Conservation (phyloP, 805 yeast species). For the Kluyveromyces siamensis region DNA sequence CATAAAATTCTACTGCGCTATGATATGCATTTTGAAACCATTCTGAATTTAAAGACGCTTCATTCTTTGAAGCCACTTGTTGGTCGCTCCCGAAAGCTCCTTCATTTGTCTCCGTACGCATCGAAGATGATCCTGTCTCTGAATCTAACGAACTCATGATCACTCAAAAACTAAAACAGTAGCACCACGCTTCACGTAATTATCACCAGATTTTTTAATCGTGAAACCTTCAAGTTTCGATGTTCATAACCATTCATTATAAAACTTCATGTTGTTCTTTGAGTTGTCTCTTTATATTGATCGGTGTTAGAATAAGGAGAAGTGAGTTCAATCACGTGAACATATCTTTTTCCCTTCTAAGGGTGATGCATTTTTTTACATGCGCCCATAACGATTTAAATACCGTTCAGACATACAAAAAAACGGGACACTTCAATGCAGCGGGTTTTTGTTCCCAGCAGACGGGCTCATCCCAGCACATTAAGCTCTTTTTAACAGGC, state of each 20-base stretch:
- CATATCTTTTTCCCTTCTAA: neutral
- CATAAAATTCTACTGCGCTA: slow-evolving; percentile 40
- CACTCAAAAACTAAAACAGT: neutral
- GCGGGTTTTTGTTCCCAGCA: too few relatives aligned
- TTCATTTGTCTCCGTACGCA: neutral
- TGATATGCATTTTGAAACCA: slow-evolving; percentile 33
- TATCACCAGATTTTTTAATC: too few relatives aligned
- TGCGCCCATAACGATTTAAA: neutral
- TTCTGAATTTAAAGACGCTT: slow-evolving; percentile 12
- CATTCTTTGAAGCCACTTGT: neutral
- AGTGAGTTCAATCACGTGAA: neutral
- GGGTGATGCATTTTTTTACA: neutral
- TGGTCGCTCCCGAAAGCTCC: neutral
- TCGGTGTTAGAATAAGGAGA: neutral
- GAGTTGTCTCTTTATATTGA: neutral
- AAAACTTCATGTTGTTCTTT: neutral
- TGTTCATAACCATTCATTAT: too few relatives aligned
- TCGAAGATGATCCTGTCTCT: neutral
- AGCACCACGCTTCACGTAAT: too few relatives aligned
- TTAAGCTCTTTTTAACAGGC: too few relatives aligned
- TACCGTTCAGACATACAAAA: neutral
- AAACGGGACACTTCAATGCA: too few relatives aligned
- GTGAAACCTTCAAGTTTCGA: too few relatives aligned
- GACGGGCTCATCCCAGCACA: too few relatives aligned
- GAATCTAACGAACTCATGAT: neutral